These are phyloP conservation scores for Osmanthus fragrans DNA, from an alignment of 257 asterid genomes.

Conservation along the genomic window DNA sequence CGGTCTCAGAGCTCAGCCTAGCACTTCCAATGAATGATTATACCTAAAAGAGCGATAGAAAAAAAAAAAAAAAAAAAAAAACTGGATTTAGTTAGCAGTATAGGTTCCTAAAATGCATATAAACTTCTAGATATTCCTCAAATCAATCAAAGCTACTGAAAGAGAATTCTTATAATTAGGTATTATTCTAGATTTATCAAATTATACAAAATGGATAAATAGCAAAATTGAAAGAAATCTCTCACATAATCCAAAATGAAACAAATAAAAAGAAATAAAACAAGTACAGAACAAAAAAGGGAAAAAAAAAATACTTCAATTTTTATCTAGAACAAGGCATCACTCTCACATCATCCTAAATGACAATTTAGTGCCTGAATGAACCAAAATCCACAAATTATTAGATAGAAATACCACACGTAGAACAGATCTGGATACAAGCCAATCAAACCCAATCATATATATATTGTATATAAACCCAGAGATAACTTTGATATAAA, in stretches of 20 bases:
- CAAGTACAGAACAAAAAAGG: neutral
- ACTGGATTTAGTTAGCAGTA: neutral
- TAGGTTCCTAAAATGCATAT: neutral
- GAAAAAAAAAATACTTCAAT: neutral
- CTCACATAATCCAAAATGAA: neutral
- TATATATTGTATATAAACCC: slow-evolving; percentile 3
- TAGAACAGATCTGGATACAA: slow-evolving; percentile 47
- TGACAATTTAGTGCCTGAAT: neutral
- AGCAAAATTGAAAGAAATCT: neutral
- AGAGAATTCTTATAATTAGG: neutral
- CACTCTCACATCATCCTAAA: neutral
- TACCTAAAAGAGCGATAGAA: slow-evolving; percentile 30
- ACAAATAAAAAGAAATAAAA: neutral
- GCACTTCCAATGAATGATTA: slow-evolving; percentile 19
- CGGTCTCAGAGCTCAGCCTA: slow-evolving; percentile 22
- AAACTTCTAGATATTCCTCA: neutral
- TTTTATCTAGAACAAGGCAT: neutral
- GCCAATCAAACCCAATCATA: slow-evolving; percentile 19
- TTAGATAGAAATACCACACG: slow-evolving; percentile 18
- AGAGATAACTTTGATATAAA: neutral
- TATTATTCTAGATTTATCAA: neutral
- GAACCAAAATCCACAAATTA: neutral
- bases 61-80: slow-evolving; percentile 18
- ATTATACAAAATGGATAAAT: neutral
- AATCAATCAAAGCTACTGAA: neutral